Conservation (phyloP, 139 green algal genomes). For the Desmodesmus armatus region DNA sequence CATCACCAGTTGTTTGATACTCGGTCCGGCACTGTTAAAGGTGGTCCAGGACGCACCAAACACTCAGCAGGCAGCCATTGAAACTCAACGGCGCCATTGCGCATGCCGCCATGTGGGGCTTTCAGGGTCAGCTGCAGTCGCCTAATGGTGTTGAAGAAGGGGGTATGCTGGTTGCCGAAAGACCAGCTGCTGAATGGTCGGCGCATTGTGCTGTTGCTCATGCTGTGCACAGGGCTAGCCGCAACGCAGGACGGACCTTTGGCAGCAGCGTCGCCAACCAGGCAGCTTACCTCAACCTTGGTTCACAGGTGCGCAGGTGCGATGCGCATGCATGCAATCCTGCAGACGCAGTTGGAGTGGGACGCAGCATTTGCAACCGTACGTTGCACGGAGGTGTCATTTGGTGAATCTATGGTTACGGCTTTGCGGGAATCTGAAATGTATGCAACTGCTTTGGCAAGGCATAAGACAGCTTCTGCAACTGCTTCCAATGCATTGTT, state of each 20-base stretch:
- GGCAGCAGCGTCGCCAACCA: constrained; percentile 30
- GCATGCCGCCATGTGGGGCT: too few species aligned
- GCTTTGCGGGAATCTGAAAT: too few species aligned
- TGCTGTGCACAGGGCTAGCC: constrained; percentile 20
- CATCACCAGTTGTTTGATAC: neutral
- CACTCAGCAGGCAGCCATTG: too few species aligned
- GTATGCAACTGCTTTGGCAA: neutral
- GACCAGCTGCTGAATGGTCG: neutral
- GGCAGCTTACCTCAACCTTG: constrained; percentile 28
- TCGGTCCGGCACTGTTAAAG: neutral
- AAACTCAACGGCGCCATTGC: too few species aligned
- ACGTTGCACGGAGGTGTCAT: too few species aligned
- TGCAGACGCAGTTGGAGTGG: too few species aligned
- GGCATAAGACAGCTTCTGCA: neutral
- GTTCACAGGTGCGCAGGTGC: constrained; percentile 36
- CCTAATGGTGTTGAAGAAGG: neutral
- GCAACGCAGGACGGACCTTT: constrained; percentile 42
- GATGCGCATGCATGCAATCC: too few species aligned
- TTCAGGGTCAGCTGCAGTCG: neutral
- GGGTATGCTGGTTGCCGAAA: neutral
- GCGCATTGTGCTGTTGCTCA: neutral
- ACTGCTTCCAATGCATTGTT: neutral
- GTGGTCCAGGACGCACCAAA: too few species aligned
- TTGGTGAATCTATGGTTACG: too few species aligned
- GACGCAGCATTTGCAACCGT: too few species aligned